Evolutionary conservation across 225 moss, liverwort and hornwort genomes (phyloP).

Genomic region (Sphagnum tenellum): DNA sequence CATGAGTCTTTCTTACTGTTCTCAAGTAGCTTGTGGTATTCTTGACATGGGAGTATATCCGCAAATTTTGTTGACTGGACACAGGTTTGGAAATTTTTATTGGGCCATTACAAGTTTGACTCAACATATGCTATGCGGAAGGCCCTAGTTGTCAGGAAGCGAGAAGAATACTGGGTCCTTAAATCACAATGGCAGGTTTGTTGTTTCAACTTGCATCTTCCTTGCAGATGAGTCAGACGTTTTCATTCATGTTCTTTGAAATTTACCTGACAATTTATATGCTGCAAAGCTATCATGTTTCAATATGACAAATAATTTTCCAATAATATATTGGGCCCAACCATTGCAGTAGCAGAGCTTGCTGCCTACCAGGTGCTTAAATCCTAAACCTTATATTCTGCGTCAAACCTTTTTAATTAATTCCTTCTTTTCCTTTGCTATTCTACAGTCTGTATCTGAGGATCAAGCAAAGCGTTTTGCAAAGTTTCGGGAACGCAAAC

Average conservation of each 20-base stretch:
- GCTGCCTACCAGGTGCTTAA: no score
- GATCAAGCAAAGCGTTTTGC: constrained; percentile 98
- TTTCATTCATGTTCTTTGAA: not conserved
- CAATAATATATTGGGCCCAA: no score
- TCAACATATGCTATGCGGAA: constrained; percentile 73
- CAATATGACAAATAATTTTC: no score
- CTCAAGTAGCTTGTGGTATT: no score
- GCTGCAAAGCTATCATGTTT: not conserved
- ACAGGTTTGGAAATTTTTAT: constrained; percentile 94
- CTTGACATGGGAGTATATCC: no score
- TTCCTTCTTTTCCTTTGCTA: not conserved
- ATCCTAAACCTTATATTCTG: no score
- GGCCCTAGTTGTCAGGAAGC: constrained; percentile 40
- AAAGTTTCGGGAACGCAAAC: constrained; percentile 93
- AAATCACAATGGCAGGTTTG: constrained; percentile 90
- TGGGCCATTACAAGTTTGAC: constrained; percentile 66
- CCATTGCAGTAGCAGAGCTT: no score
- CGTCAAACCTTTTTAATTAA: no score
- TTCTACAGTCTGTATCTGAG: constrained; percentile 67
- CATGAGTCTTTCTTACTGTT: no score
- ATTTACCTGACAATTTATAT: not conserved
- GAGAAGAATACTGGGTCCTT: constrained; percentile 62
- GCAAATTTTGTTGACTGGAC: not conserved
- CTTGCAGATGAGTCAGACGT: no score
- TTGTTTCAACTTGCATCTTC: no score